Conservation (phyloP, 768 basidiomycete species). For the Suillus subaureus region DNA sequence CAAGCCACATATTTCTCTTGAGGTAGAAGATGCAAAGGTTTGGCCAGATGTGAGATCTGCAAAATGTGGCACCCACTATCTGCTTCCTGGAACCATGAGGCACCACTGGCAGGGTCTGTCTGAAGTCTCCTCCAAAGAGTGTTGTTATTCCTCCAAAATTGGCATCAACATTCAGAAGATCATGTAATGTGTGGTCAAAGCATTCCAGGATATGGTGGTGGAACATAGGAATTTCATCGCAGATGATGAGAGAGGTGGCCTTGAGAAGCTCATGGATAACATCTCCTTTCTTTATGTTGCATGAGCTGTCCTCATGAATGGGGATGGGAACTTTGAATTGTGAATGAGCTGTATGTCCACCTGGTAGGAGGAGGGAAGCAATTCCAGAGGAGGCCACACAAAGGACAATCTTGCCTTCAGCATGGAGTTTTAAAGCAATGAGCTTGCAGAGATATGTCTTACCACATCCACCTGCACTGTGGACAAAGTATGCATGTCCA, state of each 20-base stretch:
- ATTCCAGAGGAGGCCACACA: constrained; percentile 56
- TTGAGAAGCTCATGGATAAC: no score
- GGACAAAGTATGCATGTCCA: constrained; percentile 40
- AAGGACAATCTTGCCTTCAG: constrained; percentile 37
- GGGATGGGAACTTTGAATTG: no score
- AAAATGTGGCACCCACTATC: constrained; percentile 40
- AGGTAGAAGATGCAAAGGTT: constrained; percentile 36
- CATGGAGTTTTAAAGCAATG: constrained; percentile 31
- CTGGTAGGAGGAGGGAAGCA: constrained; percentile 43
- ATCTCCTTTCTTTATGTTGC: no score
- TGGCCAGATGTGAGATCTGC: constrained; percentile 41
- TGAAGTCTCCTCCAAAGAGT: constrained; percentile 52
- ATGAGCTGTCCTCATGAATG: no score
- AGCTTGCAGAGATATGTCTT: constrained; percentile 54
- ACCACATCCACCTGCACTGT: constrained; percentile 45
- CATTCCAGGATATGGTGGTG: constrained; percentile 40
- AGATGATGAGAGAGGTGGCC: no score
- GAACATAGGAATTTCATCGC: constrained; percentile 40
- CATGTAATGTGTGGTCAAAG: constrained; percentile 39
- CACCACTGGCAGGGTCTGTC: constrained; percentile 49
- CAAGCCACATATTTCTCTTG: constrained; percentile 44
- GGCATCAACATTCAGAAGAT: constrained; percentile 30
- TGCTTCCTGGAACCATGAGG: constrained; percentile 36
- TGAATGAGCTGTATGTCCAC: constrained; percentile 49
- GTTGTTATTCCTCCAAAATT: constrained; percentile 44